Percentiles rank a stretch among this genome's conserved stretches.
Conservation (phyloP, 345 rosid genomes). For the Nephelium lappaceum region DNA sequence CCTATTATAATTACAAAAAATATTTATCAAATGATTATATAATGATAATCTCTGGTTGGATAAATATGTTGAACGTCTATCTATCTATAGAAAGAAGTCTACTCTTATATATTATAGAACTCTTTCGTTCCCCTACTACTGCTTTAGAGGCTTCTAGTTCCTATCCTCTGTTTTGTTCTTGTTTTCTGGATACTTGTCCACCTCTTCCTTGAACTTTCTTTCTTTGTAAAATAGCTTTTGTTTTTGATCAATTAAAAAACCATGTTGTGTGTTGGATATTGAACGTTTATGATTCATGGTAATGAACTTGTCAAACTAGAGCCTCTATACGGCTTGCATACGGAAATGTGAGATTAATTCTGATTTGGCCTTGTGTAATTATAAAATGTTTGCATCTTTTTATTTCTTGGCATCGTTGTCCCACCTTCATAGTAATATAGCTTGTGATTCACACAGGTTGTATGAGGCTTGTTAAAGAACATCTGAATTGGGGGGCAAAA, state of each 20-base stretch:
- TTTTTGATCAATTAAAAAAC: neutral
- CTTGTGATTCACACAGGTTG: slow-evolving; percentile 58
- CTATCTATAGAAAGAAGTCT: neutral
- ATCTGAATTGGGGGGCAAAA: slow-evolving; percentile 87
- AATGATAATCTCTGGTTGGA: neutral
- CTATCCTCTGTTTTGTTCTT: too few relatives aligned
- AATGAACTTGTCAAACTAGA: neutral
- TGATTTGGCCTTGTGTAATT: neutral
- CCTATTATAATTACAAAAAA: neutral
- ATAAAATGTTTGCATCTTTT: neutral
- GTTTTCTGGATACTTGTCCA: too few relatives aligned
- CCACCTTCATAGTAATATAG: neutral
- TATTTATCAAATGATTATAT: neutral
- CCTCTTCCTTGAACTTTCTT: too few relatives aligned
- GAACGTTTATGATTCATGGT: neutral
- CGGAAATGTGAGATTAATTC: neutral
- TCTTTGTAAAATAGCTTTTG: neutral
- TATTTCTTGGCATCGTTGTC: neutral
- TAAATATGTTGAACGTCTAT: neutral
- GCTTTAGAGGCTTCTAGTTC: too few relatives aligned
- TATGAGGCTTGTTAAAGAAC: slow-evolving; percentile 90
- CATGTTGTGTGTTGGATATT: neutral
- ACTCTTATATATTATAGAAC: neutral
- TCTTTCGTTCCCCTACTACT: too few relatives aligned
- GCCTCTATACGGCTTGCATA: neutral